A percentile compares a stretch with the other conserved stretches of the same genome.
phyloP scores from a whole-genome alignment of 805 yeast genomes.

The Zygosaccharomyces bailii region DNA sequence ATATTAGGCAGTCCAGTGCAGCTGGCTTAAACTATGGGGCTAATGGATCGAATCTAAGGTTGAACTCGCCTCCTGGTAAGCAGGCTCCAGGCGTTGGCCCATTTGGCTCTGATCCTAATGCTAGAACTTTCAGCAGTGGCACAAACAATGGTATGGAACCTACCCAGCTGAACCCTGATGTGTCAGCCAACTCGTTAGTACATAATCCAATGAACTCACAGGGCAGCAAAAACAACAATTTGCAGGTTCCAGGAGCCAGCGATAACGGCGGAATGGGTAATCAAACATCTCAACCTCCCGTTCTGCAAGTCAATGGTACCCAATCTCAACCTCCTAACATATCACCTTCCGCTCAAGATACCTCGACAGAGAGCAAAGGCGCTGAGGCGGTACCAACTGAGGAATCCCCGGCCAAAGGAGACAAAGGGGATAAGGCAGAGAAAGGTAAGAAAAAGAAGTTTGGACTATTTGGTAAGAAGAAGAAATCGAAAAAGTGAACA shows the following conservation, averaged over 20 bases:
- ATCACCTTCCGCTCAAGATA: slow-evolving; percentile 16
- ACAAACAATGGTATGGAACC: slow-evolving; percentile 13
- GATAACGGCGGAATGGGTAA: neutral
- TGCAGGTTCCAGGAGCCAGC: slow-evolving; percentile 5
- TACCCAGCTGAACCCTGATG: slow-evolving; percentile 18
- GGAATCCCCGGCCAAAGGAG: slow-evolving; percentile 2
- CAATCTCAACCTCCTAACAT: slow-evolving; percentile 16
- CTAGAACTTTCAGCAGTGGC: slow-evolving; percentile 19
- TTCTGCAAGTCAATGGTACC: slow-evolving; percentile 16
- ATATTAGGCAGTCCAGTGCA: slow-evolving; percentile 18
- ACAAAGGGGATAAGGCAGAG: slow-evolving; percentile 15
- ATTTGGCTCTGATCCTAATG: neutral
- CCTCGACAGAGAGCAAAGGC: slow-evolving; percentile 9
- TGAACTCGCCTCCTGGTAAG: slow-evolving; percentile 14
- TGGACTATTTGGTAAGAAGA: slow-evolving; percentile 31
- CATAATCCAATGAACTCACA: slow-evolving; percentile 19
- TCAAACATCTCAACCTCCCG: slow-evolving; percentile 12
- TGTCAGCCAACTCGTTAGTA: slow-evolving; percentile 25
- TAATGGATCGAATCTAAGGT: slow-evolving; percentile 13
- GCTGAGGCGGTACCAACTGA: neutral
- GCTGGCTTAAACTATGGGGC: slow-evolving; percentile 7
- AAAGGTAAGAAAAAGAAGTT: slow-evolving; percentile 33
- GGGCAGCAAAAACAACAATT: slow-evolving; percentile 8
- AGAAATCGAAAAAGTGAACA: slow-evolving; percentile 23
- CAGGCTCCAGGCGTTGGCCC: slow-evolving; percentile 6